Base-by-base conservation (phyloP, 148 eudicot species). In the Salicornia ramosissima region DNA sequence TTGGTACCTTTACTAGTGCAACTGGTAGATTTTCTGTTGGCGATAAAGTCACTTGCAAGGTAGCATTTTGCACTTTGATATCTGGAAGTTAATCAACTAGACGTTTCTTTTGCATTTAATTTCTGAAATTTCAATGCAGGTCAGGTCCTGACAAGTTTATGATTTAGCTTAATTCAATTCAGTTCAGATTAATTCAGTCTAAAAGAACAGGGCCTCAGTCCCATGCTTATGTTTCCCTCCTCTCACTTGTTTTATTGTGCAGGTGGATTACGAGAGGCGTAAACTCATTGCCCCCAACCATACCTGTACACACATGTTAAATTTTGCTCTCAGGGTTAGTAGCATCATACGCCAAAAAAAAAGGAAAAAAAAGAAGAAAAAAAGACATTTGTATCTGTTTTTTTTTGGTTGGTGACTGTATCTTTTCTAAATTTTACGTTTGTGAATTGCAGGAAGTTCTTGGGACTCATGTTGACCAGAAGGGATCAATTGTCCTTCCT, bases 231-330 rank as follows among this genome's bases (percentile, higher is more conserved):
- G 22, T 54, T 52, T 54, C 7, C 19, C 22, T 57, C 8, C 40
- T 57, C 45, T 64, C 43, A 47, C 29, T 18, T 49, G 22, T 28
- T 79, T 47, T 6, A 13, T 71, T 55, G 39, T 69, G 40, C 88
- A 94, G 99, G 99, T 94, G 79, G 85, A 94, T 75, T 91, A 90
- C 72, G 80, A 82, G 25, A 86, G 99, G 77, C 92, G 99, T 36
- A 80, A 71, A 61, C 86, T 77, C 51, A 87, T 94, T 84, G 99
- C 97, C 74, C 99, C 99, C 36, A 94, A 94, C 78, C 99, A 94
- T 83, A 94, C 99, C 46, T 94, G 99, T 75, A 94, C 99, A 36
- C 99, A 94, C 80, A 94, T 94, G 85, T 75, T 94, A 79, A 94
- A 94, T 80, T 91, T 87, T 81, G 99, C 99, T 39, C 86, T 94